These are phyloP conservation scores for Cerrena zonata DNA, from an alignment of 1,284 basidiomycete species.

Conservation along the genomic window DNA sequence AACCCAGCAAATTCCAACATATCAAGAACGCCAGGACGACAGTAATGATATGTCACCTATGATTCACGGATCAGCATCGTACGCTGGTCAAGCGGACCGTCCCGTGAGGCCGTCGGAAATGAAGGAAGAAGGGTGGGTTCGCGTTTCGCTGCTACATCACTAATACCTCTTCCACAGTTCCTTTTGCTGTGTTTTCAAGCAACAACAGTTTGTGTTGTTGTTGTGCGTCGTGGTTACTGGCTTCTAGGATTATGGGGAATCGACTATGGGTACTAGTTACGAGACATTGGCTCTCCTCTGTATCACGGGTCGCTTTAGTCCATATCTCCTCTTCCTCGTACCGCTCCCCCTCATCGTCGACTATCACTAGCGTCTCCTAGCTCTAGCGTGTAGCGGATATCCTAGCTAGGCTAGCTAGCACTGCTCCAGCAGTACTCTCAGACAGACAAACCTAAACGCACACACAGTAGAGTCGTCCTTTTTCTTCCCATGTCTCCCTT, in stretches of 20 bases:
- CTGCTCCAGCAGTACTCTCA: not conserved
- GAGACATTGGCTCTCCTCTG: constrained; percentile 24
- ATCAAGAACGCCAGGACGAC: constrained; percentile 57
- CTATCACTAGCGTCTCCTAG: constrained; percentile 48
- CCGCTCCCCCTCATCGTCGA: constrained; percentile 6
- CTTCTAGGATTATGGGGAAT: constrained; percentile 19
- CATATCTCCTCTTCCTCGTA: constrained; percentile 25
- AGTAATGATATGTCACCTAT: constrained; percentile 14
- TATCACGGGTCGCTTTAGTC: constrained; percentile 31
- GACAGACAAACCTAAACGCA: constrained; percentile 17
- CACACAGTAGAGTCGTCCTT: constrained; percentile 67
- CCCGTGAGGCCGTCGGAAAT: constrained; percentile 85
- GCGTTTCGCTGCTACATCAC: constrained; percentile 7
- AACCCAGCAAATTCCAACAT: constrained; percentile 70
- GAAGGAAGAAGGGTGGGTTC: constrained; percentile 97
- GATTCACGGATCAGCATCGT: constrained; percentile 28
- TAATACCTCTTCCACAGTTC: not conserved
- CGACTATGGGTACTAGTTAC: constrained; percentile 22
- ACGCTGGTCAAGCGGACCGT: constrained; percentile 42
- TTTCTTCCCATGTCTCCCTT: constrained; percentile 47
- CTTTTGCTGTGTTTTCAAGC: not conserved
- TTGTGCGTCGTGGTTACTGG: constrained; percentile 14
- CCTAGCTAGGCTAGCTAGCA: constrained; percentile 36
- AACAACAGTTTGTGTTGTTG: constrained; percentile 15
- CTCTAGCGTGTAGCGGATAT: constrained; percentile 45